Evolutionary conservation across 1,139 yeast species (phyloP), one percentile per base, ranked within the genome.

Genomic region (Yamadazyma songkhlaensis): DNA sequence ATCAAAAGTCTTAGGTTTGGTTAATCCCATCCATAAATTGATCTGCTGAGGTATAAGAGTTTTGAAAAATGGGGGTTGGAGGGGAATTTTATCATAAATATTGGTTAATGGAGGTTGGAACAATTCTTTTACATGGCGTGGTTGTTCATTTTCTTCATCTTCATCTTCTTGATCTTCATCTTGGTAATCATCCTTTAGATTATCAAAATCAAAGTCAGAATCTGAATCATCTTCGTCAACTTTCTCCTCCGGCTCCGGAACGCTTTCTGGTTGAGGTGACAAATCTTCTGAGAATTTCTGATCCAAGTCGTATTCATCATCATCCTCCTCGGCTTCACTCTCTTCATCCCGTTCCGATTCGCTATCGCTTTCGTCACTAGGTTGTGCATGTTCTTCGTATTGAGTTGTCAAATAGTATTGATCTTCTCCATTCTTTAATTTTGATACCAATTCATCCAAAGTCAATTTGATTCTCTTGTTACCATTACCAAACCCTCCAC

Each of bases 401-500:
- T 83, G 90, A 0, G 90, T 83, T 0, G 89, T 83, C 51, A 82
- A 62, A 46, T 83, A 83, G 43, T 72, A 67, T 1, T 62, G 38
- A 27, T 49, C 51, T 9, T 69, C 70, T 0, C 76, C 79, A 3
- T 47, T 38, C 9, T 48, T 40, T 22, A 80, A 51, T 42, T 59
- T 60, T 0, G 57, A 51, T 38, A 81, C 50, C 40, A 82, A 67
- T 14, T 78, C 77, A 0, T 47, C 49, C 41, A 82, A 64, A 2
- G 60, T 51, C 76, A 81, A 69, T 40, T 64, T 64, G 10, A 68
- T 57, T 45, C 88, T 60, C 39, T 65, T 59, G 23, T 67, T 64
- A 1, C 87, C 87, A 23, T 79, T 72, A 0, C 90, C 90, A 59
- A 77, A 83, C 3, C 90, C 90, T 36, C 77, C 77, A 30, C 65